A percentile compares a stretch with the other conserved stretches of the same genome.
phyloP scores from a whole-genome alignment of 2,329 filamentous ascomycete genomes.

The Neofusicoccum ribis region DNA sequence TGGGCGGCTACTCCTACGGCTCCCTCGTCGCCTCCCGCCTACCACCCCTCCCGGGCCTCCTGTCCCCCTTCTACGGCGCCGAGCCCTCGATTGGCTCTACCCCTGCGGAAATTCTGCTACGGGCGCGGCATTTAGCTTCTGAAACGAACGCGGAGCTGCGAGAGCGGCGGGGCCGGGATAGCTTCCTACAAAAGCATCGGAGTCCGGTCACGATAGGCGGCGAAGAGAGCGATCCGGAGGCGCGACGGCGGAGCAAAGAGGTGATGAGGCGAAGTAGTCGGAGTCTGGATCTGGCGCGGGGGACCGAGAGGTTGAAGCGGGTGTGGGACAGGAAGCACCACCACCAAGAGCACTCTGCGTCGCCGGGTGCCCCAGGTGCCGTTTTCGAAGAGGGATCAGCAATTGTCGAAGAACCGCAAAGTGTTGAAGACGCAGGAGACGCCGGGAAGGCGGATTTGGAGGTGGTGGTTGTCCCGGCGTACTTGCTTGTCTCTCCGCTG shows the following conservation, averaged over 20 bases:
- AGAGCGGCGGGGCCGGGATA: too few species aligned
- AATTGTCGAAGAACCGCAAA: too few species aligned
- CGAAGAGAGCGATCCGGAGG: slow-evolving; percentile 46
- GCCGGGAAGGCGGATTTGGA: not conserved
- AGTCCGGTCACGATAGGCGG: slow-evolving; percentile 40
- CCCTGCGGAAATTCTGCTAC: slow-evolving; percentile 64
- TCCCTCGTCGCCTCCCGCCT: slow-evolving; percentile 76
- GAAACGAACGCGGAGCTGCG: slow-evolving; percentile 55
- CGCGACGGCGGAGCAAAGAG: slow-evolving; percentile 31
- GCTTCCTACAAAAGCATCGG: too few species aligned
- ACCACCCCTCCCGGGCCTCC: slow-evolving; percentile 58
- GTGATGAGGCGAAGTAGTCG: not conserved
- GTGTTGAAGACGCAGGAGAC: not conserved
- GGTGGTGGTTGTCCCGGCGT: slow-evolving; percentile 25
- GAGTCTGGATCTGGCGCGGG: not conserved
- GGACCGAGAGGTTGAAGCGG: slow-evolving; percentile 6
- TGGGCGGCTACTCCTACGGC: slow-evolving; percentile 89
- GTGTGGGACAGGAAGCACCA: not conserved
- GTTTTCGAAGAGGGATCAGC: too few species aligned
- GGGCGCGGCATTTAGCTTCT: slow-evolving; percentile 67
- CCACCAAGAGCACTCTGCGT: not conserved
- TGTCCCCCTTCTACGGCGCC: slow-evolving; percentile 54
- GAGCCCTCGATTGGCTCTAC: slow-evolving; percentile 45
- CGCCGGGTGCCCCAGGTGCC: too few species aligned
- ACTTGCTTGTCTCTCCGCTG: slow-evolving; percentile 51